Percentiles rank a stretch among this genome's conserved stretches.
Evolutionary conservation across 352 stramenopile genomes (phyloP).

Genomic region (Globisporangium cystogenes): DNA sequence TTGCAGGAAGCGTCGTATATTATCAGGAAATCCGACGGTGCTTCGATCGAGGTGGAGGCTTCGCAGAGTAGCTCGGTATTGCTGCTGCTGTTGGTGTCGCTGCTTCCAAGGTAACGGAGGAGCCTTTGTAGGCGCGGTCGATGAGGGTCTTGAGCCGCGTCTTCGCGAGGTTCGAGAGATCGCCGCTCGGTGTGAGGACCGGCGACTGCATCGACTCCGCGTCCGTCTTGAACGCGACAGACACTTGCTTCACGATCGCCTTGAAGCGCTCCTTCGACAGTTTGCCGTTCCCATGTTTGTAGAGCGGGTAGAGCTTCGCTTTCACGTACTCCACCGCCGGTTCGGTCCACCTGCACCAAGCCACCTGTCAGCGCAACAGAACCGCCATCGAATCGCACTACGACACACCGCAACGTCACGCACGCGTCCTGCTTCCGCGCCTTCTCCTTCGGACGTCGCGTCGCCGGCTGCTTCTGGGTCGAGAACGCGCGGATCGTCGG

Average conservation of each 20-base stretch:
- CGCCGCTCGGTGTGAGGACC: conserved; percentile 25
- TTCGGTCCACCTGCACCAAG: conserved; percentile 31
- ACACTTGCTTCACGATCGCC: conserved; percentile 66
- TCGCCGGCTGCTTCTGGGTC: conserved; percentile 24
- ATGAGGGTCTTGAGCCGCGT: conserved; percentile 66
- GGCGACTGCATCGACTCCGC: conserved; percentile 53
- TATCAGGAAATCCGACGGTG: conserved; percentile 16
- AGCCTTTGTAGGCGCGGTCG: conserved; percentile 59
- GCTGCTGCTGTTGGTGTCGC: background rate
- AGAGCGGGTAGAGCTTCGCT: conserved; percentile 69
- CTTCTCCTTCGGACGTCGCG: conserved; percentile 25
- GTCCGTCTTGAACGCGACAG: conserved; percentile 51
- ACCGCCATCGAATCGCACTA: background rate
- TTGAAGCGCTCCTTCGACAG: conserved; percentile 80
- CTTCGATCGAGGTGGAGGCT: conserved; percentile 20
- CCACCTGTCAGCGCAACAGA: background rate
- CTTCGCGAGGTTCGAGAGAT: conserved; percentile 58
- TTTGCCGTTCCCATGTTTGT: conserved; percentile 51
- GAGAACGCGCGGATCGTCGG: conserved; percentile 42
- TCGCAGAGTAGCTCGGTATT: conserved; percentile 25
- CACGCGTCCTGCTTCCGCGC: conserved; percentile 43
- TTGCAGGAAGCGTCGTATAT: too few species aligned
- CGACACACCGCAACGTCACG: conserved; percentile 3
- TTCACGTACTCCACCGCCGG: conserved; percentile 76
- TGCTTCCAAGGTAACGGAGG: background rate